phyloP scores from a whole-genome alignment of 164 flowering plant species.

The Sedum album region DNA sequence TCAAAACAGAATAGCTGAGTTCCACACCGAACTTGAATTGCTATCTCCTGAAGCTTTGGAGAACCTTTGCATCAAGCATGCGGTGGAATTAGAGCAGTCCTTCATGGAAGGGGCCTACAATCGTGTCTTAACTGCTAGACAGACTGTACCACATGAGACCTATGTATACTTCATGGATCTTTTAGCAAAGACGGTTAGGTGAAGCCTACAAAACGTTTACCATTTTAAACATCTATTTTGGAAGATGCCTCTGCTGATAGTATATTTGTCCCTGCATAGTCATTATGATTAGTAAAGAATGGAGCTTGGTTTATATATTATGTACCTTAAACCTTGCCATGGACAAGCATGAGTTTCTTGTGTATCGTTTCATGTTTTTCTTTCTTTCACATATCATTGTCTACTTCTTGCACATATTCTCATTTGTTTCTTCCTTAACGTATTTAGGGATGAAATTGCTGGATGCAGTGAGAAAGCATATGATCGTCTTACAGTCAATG shows the following conservation, averaged over 20 bases:
- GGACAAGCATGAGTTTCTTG: not conserved
- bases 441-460: conserved; percentile 89
- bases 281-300: not conserved
- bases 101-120: conserved; percentile 97
- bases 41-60: conserved; percentile 67
- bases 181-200: conserved; percentile 83
- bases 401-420: not conserved
- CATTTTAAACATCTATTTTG: not conserved
- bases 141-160: conserved; percentile 70
- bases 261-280: not conserved
- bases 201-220: not conserved
- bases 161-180: conserved; percentile 78
- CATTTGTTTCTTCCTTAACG: not conserved
- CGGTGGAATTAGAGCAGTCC: conserved; percentile 87
- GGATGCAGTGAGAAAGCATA: conserved; percentile 95
- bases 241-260: not conserved
- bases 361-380: not conserved
- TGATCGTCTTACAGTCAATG: conserved; percentile 55
- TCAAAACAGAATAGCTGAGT: conserved; percentile 87
- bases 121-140: conserved; percentile 76
- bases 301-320: not conserved
- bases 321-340: not conserved
- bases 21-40: conserved; percentile 82
- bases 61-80: conserved; percentile 80
- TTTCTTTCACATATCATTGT: not conserved